These are phyloP conservation scores for Chlorella variabilis DNA, from an alignment of 163 green algal genomes.

Conservation along the genomic window DNA sequence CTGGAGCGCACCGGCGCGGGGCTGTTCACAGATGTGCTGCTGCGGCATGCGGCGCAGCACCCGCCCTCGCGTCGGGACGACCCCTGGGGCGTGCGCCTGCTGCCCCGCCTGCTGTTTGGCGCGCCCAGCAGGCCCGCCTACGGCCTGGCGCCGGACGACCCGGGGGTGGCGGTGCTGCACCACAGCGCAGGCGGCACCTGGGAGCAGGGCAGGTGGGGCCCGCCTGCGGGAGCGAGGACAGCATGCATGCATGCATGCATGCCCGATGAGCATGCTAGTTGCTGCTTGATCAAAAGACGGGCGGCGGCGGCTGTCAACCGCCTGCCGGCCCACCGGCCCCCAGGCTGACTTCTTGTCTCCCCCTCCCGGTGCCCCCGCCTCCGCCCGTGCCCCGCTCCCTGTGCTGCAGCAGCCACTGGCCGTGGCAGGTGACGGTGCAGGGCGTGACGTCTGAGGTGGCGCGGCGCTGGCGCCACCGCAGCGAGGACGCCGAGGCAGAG, in stretches of 20 bases:
- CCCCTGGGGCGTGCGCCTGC: slow-evolving; percentile 78
- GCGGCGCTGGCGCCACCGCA: slow-evolving; percentile 24
- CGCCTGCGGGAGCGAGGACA: no score
- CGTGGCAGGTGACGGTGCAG: slow-evolving; percentile 8
- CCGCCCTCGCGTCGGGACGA: slow-evolving; percentile 55
- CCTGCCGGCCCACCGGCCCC: no score
- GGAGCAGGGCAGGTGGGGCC: neutral
- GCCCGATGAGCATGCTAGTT: no score
- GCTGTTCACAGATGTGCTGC: slow-evolving; percentile 84
- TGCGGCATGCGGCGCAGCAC: slow-evolving; percentile 67
- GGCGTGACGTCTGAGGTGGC: slow-evolving; percentile 7
- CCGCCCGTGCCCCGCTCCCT: no score
- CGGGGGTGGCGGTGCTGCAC: slow-evolving; percentile 78
- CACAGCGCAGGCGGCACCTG: slow-evolving; percentile 44
- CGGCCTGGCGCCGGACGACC: slow-evolving; percentile 59
- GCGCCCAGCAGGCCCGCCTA: slow-evolving; percentile 61
- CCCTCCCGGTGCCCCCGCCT: no score
- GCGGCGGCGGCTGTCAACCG: no score
- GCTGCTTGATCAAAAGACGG: no score
- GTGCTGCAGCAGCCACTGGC: slow-evolving; percentile 16
- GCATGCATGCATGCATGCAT: no score
- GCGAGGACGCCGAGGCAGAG: slow-evolving; percentile 3
- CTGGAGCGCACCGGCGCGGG: slow-evolving; percentile 86
- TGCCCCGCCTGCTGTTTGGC: slow-evolving; percentile 82
- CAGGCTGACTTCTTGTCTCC: neutral